These are phyloP conservation scores for Starmerella bombicola DNA, from an alignment of 805 yeast genomes.

Conservation along the genomic window DNA sequence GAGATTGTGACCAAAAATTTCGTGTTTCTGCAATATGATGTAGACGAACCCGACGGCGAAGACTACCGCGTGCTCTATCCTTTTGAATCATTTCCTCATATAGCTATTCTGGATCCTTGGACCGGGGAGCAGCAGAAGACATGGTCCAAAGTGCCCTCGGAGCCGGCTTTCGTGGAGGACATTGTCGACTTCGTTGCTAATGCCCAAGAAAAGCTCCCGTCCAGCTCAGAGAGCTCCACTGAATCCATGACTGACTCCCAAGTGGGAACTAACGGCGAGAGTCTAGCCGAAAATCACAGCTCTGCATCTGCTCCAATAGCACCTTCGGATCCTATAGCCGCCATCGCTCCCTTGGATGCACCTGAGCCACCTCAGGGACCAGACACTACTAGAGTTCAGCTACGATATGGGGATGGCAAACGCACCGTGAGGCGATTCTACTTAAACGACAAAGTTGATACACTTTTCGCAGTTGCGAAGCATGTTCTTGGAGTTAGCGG, in stretches of 20 bases:
- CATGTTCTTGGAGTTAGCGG: slow-evolving; percentile 31
- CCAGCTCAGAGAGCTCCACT: background rate
- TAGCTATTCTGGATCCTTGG: slow-evolving; percentile 84
- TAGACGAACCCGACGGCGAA: slow-evolving; percentile 62
- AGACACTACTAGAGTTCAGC: slow-evolving; percentile 57
- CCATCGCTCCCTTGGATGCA: slow-evolving; percentile 40
- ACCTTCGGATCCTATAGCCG: slow-evolving; percentile 29
- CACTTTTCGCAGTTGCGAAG: slow-evolving; percentile 57
- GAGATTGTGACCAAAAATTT: slow-evolving; percentile 53
- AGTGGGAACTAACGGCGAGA: background rate
- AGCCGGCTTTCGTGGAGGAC: slow-evolving; percentile 50
- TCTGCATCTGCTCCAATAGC: background rate
- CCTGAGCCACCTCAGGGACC: slow-evolving; percentile 53
- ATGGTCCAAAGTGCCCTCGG: slow-evolving; percentile 60
- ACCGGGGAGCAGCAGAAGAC: slow-evolving; percentile 79
- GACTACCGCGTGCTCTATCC: slow-evolving; percentile 64
- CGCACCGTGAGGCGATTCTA: slow-evolving; percentile 62
- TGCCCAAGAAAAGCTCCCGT: background rate
- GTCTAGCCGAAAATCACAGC: background rate
- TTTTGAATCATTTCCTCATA: slow-evolving; percentile 61
- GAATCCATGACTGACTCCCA: background rate
- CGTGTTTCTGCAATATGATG: slow-evolving; percentile 73
- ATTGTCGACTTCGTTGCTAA: slow-evolving; percentile 50
- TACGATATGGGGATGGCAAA: slow-evolving; percentile 80
- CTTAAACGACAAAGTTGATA: slow-evolving; percentile 43